A percentile compares a stretch with the other conserved stretches of the same genome.
Conservation (phyloP, 2,329 filamentous ascomycete genomes). For the Aureobasidium sp. region DNA sequence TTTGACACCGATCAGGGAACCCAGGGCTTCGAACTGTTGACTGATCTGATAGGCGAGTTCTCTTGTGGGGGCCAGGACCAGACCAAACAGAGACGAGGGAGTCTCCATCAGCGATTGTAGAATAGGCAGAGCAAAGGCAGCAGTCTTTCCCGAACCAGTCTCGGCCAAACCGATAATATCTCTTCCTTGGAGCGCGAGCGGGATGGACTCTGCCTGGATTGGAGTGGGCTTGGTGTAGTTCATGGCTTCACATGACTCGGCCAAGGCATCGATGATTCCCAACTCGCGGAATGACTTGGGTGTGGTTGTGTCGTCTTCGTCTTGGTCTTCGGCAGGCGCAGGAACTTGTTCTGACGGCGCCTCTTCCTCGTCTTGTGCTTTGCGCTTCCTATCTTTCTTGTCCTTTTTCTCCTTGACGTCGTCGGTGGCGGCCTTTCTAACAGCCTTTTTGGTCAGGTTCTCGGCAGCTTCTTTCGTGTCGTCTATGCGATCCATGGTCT, state of each 20-base stretch:
- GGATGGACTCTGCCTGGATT: slow-evolving; percentile 81
- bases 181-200: slow-evolving; percentile 65
- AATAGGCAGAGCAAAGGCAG: slow-evolving; percentile 87
- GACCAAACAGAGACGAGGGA: slow-evolving; percentile 75
- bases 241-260: slow-evolving; percentile 75
- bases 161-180: slow-evolving; percentile 92
- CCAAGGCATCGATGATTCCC: slow-evolving; percentile 76
- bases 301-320: slow-evolving; percentile 15
- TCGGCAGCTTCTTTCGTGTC: background rate
- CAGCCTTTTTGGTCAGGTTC: background rate
- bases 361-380: slow-evolving; percentile 14
- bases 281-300: slow-evolving; percentile 60
- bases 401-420: slow-evolving; percentile 21
- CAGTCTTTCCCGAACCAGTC: slow-evolving; percentile 93
- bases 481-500: slow-evolving; percentile 12
- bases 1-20: slow-evolving; percentile 77
- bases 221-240: slow-evolving; percentile 81
- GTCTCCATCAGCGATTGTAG: slow-evolving; percentile 84
- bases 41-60: slow-evolving; percentile 90
- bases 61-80: slow-evolving; percentile 84
- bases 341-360: slow-evolving; percentile 1
- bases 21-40: slow-evolving; percentile 77
- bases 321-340: slow-evolving; percentile 21
- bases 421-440: slow-evolving; percentile 19
- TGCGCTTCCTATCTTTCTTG: slow-evolving; percentile 10